Evolutionary conservation across 345 rosid species (phyloP), one percentile per base, ranked within the genome.

Genomic region (Cardamine chenopodiifolia): DNA sequence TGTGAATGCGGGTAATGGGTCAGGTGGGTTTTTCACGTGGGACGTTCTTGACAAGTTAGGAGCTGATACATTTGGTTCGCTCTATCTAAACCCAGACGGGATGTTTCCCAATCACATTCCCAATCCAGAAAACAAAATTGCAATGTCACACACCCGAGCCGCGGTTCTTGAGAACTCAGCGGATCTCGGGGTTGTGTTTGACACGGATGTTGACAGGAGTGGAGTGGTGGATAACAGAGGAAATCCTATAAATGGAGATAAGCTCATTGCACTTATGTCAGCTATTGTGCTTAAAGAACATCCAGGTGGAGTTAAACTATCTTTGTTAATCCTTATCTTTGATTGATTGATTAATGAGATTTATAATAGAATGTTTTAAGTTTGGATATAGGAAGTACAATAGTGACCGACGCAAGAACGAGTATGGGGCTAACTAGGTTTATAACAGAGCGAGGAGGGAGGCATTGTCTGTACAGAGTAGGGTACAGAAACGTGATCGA

Each of bases 81-180:
- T 91, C 1, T 82, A 90, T 78, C 88, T 94, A 6, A 90, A 85
- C 47, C 96, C 99, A 0, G 97, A 94, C 2, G 97, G 98, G 18
- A 94, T 82, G 93, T 94, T 94, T 74, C 97, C 97, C 0, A 90
- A 90, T 74, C 98, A 94, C 80, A 94, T 89, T 26, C 98, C 98
- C 4, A 91, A 91, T 71, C 98, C 98, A 0, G 97, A 82, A 71
- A 96, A 91, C 85, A 79, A 87, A 66, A 87, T 76, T 31, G 97
- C 98, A 53, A 94, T 94, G 98, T 81, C 90, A 64, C 82, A 85
- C n/a, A 91, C 97, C 42, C 73, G 87, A 72, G 81, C 93, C 0
- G 88, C 97, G 17, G 98, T 94, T 71, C 83, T 90, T 0, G 79
- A 85, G 29, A 77, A 87, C 82, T 77, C 88, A 0, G 96, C 96